phyloP scores from a whole-genome alignment of 331 rosid species.

The Acacia concinna region DNA sequence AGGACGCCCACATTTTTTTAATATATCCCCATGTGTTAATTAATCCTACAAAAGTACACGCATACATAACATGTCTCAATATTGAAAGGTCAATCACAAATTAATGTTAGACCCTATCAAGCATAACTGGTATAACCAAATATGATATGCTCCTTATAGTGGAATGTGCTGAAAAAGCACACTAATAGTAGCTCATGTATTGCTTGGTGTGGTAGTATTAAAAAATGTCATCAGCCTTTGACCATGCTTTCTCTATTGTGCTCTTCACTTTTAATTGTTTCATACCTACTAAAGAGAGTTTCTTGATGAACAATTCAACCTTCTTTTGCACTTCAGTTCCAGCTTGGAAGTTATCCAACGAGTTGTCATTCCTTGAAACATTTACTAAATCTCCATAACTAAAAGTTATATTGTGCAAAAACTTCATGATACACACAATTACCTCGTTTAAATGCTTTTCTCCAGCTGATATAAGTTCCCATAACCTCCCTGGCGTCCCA shows the following conservation, averaged over 20 bases:
- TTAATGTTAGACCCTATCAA: slow-evolving; percentile 8
- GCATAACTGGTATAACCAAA: neutral
- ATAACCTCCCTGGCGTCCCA: slow-evolving; percentile 95
- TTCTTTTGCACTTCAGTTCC: slow-evolving; percentile 3
- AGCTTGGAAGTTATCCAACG: neutral
- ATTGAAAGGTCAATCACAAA: neutral
- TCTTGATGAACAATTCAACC: neutral
- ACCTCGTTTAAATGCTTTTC: slow-evolving; percentile 87
- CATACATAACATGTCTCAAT: slow-evolving; percentile 1
- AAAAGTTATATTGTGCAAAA: slow-evolving; percentile 13
- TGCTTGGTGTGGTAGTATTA: neutral
- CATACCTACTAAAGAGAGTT: neutral
- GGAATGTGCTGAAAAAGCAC: neutral
- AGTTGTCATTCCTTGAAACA: slow-evolving; percentile 11
- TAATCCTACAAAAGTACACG: slow-evolving; percentile 9
- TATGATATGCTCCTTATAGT: slow-evolving; percentile 21
- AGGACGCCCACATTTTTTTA: neutral
- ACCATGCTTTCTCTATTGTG: neutral
- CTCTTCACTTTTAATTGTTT: neutral
- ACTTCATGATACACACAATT: slow-evolving; percentile 26
- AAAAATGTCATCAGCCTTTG: neutral
- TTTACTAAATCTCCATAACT: slow-evolving; percentile 8
- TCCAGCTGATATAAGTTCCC: slow-evolving; percentile 94
- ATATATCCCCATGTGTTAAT: neutral
- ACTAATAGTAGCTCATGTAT: slow-evolving; percentile 10